phyloP scores from a whole-genome alignment of 2,329 filamentous ascomycete species.

The Xylariaceae sp. region DNA sequence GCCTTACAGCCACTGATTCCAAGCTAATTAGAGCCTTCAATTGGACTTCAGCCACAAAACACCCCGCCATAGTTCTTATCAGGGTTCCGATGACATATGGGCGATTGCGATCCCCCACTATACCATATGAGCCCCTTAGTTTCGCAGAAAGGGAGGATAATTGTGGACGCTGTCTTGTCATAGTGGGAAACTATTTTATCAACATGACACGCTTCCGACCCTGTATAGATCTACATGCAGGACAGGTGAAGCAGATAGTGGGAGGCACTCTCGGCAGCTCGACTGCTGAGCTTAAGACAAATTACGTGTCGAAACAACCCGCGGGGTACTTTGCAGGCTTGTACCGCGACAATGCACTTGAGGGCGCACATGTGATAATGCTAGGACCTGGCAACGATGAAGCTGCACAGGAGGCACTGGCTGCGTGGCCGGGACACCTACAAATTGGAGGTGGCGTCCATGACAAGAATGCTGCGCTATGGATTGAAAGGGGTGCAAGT shows the following conservation, averaged over 20 bases:
- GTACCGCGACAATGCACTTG: constrained; percentile 76
- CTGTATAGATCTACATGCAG: constrained; percentile 97
- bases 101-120: constrained; percentile 23
- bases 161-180: neutral
- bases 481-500: constrained; percentile 87
- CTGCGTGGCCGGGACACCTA: constrained; percentile 77
- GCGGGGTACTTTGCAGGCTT: constrained; percentile 80
- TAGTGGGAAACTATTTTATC: neutral
- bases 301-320: constrained; percentile 86
- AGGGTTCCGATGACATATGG: neutral
- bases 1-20: constrained; percentile 12
- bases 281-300: constrained; percentile 77
- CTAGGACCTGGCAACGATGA: constrained; percentile 85
- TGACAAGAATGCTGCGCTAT: constrained; percentile 80
- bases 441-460: constrained; percentile 96
- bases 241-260: constrained; percentile 97
- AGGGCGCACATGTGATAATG: constrained; percentile 95
- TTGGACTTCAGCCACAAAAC: constrained; percentile 12
- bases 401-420: constrained; percentile 77
- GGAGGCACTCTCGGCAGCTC: constrained; percentile 83
- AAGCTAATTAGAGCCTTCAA: constrained; percentile 26
- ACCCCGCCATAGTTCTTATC: constrained; percentile 33
- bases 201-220: constrained; percentile 92
- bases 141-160: too few relatives aligned
- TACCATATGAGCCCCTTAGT: neutral